Evolutionary conservation across 2,329 filamentous ascomycete genomes (phyloP).

Genomic region (Colletotrichum sublineola): DNA sequence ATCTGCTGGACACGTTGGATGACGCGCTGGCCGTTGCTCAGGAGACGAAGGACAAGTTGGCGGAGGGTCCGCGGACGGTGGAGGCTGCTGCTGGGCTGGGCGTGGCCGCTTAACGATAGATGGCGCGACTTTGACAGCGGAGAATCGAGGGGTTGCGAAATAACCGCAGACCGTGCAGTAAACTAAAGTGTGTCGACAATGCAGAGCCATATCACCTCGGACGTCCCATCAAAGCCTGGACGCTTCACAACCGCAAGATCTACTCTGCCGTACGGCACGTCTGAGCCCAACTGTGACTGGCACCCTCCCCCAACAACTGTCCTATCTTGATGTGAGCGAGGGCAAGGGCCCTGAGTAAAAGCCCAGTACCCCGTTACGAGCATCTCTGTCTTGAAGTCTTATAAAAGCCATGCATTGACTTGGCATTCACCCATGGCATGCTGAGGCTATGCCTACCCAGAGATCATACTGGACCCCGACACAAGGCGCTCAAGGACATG

Average conservation of each 20-base stretch:
- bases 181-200: not conserved
- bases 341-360: not conserved
- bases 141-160: not conserved
- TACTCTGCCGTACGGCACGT: not conserved
- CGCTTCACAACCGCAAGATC: not conserved
- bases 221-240: too few relatives aligned
- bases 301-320: not conserved
- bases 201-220: not conserved
- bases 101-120: constrained; percentile 7
- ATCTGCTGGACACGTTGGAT: constrained; percentile 56
- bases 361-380: not conserved
- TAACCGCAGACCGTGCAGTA: not conserved
- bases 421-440: not conserved
- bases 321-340: not conserved
- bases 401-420: too few relatives aligned
- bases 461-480: not conserved
- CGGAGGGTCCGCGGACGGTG: constrained; percentile 1
- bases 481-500: too few relatives aligned
- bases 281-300: not conserved
- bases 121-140: not conserved
- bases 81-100: constrained; percentile 30
- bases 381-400: not conserved
- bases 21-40: constrained; percentile 56
- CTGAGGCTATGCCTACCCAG: too few relatives aligned
- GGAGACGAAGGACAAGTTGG: constrained; percentile 57